These are phyloP conservation scores for Raphanus raphanistrum DNA, from an alignment of 345 rosid genomes.

Conservation along the genomic window DNA sequence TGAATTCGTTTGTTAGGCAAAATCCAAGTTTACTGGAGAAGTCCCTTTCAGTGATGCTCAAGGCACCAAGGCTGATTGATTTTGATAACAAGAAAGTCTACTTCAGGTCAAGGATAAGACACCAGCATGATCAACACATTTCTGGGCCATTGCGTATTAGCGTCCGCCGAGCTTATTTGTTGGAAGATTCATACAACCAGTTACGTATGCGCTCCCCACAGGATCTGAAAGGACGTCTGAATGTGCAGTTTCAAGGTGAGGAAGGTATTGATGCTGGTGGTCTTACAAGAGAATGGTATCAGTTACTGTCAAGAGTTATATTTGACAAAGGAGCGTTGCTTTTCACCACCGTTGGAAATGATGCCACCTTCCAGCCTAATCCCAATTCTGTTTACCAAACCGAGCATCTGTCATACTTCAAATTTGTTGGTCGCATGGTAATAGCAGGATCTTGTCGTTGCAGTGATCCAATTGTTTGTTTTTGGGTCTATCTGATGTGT, in stretches of 20 bases:
- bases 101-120: slow-evolving; percentile 91
- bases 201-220: slow-evolving; percentile 85
- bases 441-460: slow-evolving; percentile 19
- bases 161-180: slow-evolving; percentile 84
- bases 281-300: slow-evolving; percentile 98
- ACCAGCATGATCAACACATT: slow-evolving; percentile 83
- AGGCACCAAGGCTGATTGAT: slow-evolving; percentile 89
- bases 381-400: slow-evolving; percentile 96
- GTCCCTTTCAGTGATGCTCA: slow-evolving; percentile 88
- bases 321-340: slow-evolving; percentile 95
- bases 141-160: slow-evolving; percentile 87
- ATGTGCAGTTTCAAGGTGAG: slow-evolving; percentile 96
- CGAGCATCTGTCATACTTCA: slow-evolving; percentile 95
- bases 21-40: slow-evolving; percentile 88
- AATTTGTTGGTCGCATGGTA: slow-evolving; percentile 97
- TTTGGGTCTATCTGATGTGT: slow-evolving; percentile 17
- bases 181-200: slow-evolving; percentile 99
- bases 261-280: slow-evolving; percentile 99
- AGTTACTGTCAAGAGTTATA: slow-evolving; percentile 86
- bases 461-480: slow-evolving; percentile 6
- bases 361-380: slow-evolving; percentile 96
- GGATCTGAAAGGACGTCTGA: slow-evolving; percentile 89
- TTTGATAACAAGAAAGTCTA: slow-evolving; percentile 94
- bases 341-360: slow-evolving; percentile 91
- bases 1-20: slow-evolving; percentile 88